Evolutionary conservation across 192 early-diverging fungal species (phyloP).

Genomic region (Thamnidium elegans): DNA sequence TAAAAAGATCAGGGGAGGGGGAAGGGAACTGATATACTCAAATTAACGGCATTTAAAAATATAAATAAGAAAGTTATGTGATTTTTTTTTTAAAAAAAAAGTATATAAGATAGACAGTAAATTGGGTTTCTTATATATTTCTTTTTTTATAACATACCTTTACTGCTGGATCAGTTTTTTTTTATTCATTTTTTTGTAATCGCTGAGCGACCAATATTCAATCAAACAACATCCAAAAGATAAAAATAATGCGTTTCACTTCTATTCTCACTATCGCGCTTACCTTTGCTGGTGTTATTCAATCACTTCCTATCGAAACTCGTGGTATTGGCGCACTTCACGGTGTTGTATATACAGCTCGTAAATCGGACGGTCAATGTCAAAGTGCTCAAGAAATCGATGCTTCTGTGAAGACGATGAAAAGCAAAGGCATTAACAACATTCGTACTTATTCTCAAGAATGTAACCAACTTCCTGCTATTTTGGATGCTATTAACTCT

Average conservation of each 20-base stretch:
- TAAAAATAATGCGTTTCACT: constrained; percentile 7
- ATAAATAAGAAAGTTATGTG: too few relatives aligned
- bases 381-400: constrained; percentile 3
- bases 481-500: constrained; percentile 21
- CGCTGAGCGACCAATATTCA: neutral
- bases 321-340: neutral
- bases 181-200: neutral
- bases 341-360: constrained; percentile 25
- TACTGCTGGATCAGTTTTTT: too few relatives aligned
- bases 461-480: constrained; percentile 24
- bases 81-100: too few relatives aligned
- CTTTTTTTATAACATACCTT: too few relatives aligned
- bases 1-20: too few relatives aligned
- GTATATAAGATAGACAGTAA: too few relatives aligned
- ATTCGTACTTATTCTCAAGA: constrained; percentile 39
- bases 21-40: too few relatives aligned
- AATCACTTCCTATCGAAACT: constrained; percentile 10
- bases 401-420: constrained; percentile 16
- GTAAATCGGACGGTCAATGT: constrained; percentile 23
- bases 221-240: neutral
- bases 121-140: too few relatives aligned
- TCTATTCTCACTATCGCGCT: constrained; percentile 14
- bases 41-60: too few relatives aligned
- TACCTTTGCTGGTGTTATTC: constrained; percentile 6
- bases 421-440: constrained; percentile 20